phyloP scores from a whole-genome alignment of 352 stramenopile genomes.

The Globisporangium irregulare region DNA sequence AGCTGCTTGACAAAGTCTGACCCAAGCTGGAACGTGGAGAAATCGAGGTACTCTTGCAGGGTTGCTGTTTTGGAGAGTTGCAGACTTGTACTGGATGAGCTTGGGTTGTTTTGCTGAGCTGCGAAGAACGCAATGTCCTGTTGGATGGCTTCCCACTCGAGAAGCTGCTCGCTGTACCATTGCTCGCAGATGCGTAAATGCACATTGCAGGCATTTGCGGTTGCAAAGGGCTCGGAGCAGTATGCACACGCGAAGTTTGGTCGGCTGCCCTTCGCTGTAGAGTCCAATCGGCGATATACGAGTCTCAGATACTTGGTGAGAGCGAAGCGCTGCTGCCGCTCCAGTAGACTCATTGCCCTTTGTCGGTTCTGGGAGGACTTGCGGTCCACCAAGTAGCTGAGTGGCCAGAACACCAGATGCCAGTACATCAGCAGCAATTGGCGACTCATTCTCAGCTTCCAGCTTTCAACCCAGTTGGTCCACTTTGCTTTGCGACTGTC shows the following conservation, averaged over 20 bases:
- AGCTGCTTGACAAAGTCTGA: neutral
- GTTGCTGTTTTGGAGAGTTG: neutral
- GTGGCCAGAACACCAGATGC: slow-evolving; percentile 6
- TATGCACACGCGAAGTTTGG: slow-evolving; percentile 11
- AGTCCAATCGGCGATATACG: neutral
- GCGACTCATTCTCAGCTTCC: neutral
- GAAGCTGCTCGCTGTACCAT: neutral
- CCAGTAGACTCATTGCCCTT: neutral
- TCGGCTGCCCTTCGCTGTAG: neutral
- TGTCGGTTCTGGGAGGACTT: slow-evolving; percentile 4
- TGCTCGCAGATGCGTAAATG: slow-evolving; percentile 6
- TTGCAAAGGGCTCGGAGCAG: slow-evolving; percentile 15
- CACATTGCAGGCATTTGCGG: slow-evolving; percentile 1
- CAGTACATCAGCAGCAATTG: slow-evolving; percentile 11
- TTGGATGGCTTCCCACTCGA: slow-evolving; percentile 12
- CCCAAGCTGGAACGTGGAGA: neutral
- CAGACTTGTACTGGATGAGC: neutral
- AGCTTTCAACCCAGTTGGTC: neutral
- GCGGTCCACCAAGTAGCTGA: slow-evolving; percentile 3
- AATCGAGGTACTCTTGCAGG: neutral
- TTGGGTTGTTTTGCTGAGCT: neutral
- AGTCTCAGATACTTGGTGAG: slow-evolving; percentile 11
- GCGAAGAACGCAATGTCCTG: slow-evolving; percentile 12
- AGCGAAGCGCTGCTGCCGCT: slow-evolving; percentile 11
- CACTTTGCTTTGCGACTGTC: neutral